Base-by-base conservation (phyloP, 2,329 filamentous ascomycete species). In the Talaromyces sp. region DNA sequence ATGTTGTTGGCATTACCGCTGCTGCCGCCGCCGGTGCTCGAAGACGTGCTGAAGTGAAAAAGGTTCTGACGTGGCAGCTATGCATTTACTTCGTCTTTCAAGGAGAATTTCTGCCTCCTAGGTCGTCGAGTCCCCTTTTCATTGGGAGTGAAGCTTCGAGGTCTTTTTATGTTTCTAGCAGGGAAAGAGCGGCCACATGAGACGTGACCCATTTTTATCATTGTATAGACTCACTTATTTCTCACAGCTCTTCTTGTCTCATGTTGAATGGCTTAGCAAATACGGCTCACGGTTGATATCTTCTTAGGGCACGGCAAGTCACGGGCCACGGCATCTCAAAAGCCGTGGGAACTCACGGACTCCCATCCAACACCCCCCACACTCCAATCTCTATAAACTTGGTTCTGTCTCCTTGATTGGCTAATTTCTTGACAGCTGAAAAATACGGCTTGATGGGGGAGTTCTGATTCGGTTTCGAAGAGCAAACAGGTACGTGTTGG, bases 1-100 rank as follows among this genome's bases (percentile, higher is more conserved):
- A 53, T 53, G 47, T 29, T 27, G 54, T 60, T 22, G 63, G 47
- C 63, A 64, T 64, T n/a, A 19, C 31, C 4, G 40, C 19, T 19
- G 51, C 27, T 43, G 40, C 40, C 5, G 51, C 15, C 5, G 29
- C n/a, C 6, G 51, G 34, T 56, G 29, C 53, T 36, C 53, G 27
- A 34, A 38, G 31, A 38, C 31, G 31, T 36, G 34, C n/a, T 58
- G 53, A 34, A 10, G 31, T 36, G 34, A 25, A 22, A 17, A 58
- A 38, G 17, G 53, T 19, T 58, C n/a, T 17, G 15, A 25, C 8
- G 31, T 36, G 31, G 29, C n/a, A 36, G 34, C 15, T 13, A 11
- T 49, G 59, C 45, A 45, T 49, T 43, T 22, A 15, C 43, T 51
- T 51, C 7, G 22, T 19, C 31, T 36, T 13, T 58, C 10, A 13